phyloP scores from a whole-genome alignment of 768 basidiomycete genomes.

The Agaricus blazei region DNA sequence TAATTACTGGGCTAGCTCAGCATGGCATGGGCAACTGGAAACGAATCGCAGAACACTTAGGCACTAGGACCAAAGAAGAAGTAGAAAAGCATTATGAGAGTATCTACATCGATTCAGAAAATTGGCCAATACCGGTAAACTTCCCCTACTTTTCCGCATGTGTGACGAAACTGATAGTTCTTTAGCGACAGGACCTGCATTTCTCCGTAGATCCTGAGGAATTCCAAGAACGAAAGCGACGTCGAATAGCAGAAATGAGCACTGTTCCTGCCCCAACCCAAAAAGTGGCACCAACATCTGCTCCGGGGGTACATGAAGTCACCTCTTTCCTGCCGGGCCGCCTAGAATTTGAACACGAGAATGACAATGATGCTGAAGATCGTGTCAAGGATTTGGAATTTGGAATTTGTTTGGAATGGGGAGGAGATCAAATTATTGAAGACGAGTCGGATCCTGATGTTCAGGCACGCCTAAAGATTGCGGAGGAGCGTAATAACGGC shows the following conservation, averaged over 20 bases:
- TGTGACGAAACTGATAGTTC: slow-evolving; percentile 11
- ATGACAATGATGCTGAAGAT: slow-evolving; percentile 96
- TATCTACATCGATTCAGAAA: slow-evolving; percentile 72
- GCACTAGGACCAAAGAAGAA: slow-evolving; percentile 90
- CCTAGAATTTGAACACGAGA: slow-evolving; percentile 97
- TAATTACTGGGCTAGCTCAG: slow-evolving; percentile 81
- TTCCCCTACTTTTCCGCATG: neutral
- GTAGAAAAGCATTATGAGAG: slow-evolving; percentile 84
- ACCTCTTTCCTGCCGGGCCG: slow-evolving; percentile 91
- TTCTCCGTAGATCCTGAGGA: slow-evolving; percentile 76
- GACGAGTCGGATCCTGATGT: slow-evolving; percentile 78
- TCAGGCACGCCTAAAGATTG: slow-evolving; percentile 47
- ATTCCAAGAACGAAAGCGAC: slow-evolving; percentile 86
- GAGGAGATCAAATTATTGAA: slow-evolving; percentile 76
- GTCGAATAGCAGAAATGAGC: slow-evolving; percentile 80
- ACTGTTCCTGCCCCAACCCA: slow-evolving; percentile 48
- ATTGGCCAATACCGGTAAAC: slow-evolving; percentile 81
- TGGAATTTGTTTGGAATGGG: slow-evolving; percentile 79
- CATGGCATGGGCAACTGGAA: slow-evolving; percentile 97
- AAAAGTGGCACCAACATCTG: slow-evolving; percentile 79
- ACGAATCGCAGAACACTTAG: slow-evolving; percentile 92
- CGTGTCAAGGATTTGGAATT: slow-evolving; percentile 95
- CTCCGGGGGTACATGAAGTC: slow-evolving; percentile 89
- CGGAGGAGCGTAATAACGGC: slow-evolving; percentile 37
- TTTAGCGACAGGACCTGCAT: slow-evolving; percentile 46